Evolutionary conservation across 306 rosid genomes (phyloP).

Genomic region (Glycine latifolia): DNA sequence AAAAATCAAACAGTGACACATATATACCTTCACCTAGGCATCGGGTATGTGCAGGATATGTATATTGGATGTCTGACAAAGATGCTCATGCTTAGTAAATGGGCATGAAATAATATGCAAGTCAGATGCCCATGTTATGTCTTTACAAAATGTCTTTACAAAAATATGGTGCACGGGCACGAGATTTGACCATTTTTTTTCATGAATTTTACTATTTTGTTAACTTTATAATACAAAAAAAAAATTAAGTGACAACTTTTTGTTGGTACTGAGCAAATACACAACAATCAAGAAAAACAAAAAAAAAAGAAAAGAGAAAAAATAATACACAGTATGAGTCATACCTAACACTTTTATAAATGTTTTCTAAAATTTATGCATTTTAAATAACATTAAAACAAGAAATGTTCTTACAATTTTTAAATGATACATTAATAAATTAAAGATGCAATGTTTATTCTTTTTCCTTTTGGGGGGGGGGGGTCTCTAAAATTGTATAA

Average conservation of each 20-base stretch:
- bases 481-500: neutral
- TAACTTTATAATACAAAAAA: neutral
- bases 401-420: neutral
- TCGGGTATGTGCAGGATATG: constrained; percentile 1
- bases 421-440: neutral
- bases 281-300: too few species aligned
- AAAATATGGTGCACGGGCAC: neutral
- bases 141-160: neutral
- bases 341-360: too few species aligned
- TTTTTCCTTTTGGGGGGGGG: neutral
- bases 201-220: neutral
- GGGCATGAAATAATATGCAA: neutral
- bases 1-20: neutral
- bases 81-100: neutral
- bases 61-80: constrained; percentile 2
- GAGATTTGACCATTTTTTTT: neutral
- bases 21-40: neutral
- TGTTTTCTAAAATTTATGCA: neutral
- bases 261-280: too few species aligned
- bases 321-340: too few species aligned
- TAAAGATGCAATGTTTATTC: neutral
- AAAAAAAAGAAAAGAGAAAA: too few species aligned
- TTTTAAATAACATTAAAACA: constrained; percentile 2
- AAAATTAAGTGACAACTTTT: neutral
- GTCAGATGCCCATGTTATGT: neutral